These are phyloP conservation scores for Leccinum variabile DNA, from an alignment of 1,284 basidiomycete genomes.

Conservation along the genomic window DNA sequence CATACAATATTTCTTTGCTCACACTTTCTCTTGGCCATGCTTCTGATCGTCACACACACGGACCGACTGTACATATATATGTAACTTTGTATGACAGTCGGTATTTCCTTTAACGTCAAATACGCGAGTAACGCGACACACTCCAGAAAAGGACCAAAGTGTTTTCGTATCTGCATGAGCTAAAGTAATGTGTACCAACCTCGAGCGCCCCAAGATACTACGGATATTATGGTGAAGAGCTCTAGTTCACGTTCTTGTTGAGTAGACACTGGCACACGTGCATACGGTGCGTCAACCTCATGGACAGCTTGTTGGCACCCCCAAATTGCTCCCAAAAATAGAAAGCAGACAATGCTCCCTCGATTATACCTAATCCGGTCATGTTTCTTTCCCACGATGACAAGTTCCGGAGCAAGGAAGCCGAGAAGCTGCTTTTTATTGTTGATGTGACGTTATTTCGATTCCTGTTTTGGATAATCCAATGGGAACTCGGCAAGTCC, in stretches of 20 bases:
- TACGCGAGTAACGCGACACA: conserved; percentile 17
- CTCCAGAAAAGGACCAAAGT: conserved; percentile 7
- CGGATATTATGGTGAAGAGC: not conserved
- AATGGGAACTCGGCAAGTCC: conserved; percentile 10
- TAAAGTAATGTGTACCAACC: not conserved
- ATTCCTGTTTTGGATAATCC: conserved; percentile 3
- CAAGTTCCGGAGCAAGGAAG: conserved; percentile 23
- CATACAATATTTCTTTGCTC: conserved; percentile 5
- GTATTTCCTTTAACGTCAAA: conserved; percentile 1
- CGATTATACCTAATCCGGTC: conserved; percentile 16
- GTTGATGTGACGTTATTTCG: conserved; percentile 17
- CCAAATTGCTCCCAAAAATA: not conserved
- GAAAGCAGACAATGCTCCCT: conserved; percentile 2
- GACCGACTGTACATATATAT: not conserved
- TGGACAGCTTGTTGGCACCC: conserved; percentile 10
- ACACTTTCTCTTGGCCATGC: conserved; percentile 12
- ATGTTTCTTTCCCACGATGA: conserved; percentile 17
- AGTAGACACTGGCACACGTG: conserved; percentile 12
- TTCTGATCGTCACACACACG: conserved; percentile 20
- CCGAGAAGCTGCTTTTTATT: conserved; percentile 26
- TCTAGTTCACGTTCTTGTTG: not conserved
- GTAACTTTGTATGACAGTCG: conserved; percentile 1
- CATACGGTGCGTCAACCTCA: conserved; percentile 12
- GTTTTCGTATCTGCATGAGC: conserved; percentile 5
- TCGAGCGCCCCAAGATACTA: not conserved